phyloP scores from a whole-genome alignment of 2,329 filamentous ascomycete species.

The Diplodia scrobiculata region DNA sequence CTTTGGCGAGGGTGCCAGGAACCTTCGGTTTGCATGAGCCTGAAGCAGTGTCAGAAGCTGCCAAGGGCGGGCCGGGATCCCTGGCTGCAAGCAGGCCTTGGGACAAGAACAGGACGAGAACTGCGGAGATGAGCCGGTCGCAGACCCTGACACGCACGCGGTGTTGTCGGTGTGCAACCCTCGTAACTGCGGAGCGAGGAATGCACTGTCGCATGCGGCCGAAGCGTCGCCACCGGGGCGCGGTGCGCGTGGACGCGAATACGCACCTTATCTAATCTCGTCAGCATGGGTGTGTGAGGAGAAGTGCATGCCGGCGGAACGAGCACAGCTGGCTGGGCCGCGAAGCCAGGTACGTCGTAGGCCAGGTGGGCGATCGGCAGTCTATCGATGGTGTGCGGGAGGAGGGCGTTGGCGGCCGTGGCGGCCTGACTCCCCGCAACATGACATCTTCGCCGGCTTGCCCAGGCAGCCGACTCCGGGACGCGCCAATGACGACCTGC shows the following conservation, averaged over 20 bases:
- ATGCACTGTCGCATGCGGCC: constrained; percentile 19
- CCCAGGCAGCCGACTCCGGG: not conserved
- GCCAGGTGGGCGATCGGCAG: not conserved
- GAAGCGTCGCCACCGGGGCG: not conserved
- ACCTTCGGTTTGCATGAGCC: not conserved
- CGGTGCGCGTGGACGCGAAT: not conserved
- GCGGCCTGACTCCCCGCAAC: constrained; percentile 7
- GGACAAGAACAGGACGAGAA: constrained; percentile 4
- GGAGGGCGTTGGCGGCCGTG: not conserved
- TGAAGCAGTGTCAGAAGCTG: not conserved
- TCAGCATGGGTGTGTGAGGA: not conserved
- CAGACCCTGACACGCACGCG: constrained; percentile 1
- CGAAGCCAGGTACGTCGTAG: constrained; percentile 1
- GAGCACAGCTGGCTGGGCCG: not conserved
- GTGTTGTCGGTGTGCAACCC: not conserved
- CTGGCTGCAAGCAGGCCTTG: not conserved
- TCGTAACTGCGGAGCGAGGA: constrained; percentile 11
- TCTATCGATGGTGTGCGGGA: not conserved
- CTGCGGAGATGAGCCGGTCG: not conserved
- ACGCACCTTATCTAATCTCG: constrained; percentile 11
- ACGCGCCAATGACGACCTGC: not conserved
- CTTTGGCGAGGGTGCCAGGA: too few species aligned
- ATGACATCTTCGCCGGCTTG: constrained; percentile 8
- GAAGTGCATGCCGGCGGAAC: not conserved
- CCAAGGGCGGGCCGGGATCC: not conserved